phyloP scores from a whole-genome alignment of 1,139 yeast genomes.

The Meyerozyma smithsonii region DNA sequence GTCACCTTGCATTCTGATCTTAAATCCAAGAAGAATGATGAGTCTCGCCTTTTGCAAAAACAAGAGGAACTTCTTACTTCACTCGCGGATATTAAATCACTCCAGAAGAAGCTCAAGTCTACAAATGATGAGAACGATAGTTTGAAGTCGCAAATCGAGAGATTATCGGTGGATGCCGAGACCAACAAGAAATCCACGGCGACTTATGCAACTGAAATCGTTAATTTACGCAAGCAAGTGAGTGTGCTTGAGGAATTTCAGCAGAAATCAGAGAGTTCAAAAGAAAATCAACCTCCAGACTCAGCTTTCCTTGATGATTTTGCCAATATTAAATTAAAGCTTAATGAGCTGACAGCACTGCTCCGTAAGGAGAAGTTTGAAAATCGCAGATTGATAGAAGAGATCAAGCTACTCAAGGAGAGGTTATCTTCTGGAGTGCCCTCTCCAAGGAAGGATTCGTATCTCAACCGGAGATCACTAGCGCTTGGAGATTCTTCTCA shows the following conservation, averaged over 20 bases:
- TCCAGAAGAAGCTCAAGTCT: background rate
- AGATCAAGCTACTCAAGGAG: constrained; percentile 50
- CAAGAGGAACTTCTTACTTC: background rate
- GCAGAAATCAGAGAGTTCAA: background rate
- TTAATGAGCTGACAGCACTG: constrained; percentile 49
- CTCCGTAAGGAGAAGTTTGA: constrained; percentile 52
- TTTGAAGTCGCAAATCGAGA: background rate
- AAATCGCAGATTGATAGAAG: constrained; percentile 52
- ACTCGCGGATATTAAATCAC: background rate
- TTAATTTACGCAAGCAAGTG: constrained; percentile 8
- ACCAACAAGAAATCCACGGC: background rate
- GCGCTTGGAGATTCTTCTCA: constrained; percentile 27
- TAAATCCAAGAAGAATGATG: background rate
- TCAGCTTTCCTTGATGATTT: constrained; percentile 39
- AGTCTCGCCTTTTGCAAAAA: background rate
- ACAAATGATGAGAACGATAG: background rate
- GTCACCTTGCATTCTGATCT: background rate
- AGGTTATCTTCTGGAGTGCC: constrained; percentile 21
- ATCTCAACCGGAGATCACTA: constrained; percentile 24
- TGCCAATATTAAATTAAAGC: constrained; percentile 45
- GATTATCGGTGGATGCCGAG: background rate
- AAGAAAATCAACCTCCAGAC: constrained; percentile 36
- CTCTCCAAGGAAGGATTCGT: constrained; percentile 18
- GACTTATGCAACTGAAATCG: constrained; percentile 7
- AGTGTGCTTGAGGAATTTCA: constrained; percentile 8